Evolutionary conservation across 768 basidiomycete genomes (phyloP), one percentile per base, ranked within the genome.

Genomic region (Xerocomus spinulosus): DNA sequence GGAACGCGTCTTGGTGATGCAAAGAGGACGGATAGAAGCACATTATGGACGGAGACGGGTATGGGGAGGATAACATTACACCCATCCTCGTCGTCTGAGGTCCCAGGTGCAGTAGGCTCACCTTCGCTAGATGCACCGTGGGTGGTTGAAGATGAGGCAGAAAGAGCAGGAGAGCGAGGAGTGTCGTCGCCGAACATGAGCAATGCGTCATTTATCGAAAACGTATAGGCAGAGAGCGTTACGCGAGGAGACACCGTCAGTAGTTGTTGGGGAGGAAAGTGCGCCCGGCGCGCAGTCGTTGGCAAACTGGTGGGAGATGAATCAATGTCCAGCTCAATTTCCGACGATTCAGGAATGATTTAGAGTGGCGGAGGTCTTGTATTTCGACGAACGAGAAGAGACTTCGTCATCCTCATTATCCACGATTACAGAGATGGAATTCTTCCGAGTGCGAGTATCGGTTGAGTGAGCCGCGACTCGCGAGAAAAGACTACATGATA

Each of bases 71-170:
- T 17, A 3, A 54, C 23, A 33, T 49, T 32, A 48, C 33, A 49
- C 40, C 6, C 33, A 32, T 64, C 73, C 46, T 82, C 80, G 50
- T 80, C 77, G 54, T 83, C 81, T 3, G 80, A 82, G 2, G 77
- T 67, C 1, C 72, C 63, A 15, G 83, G 82, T 1, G 82, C 82
- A n/a, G 62, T 44, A 9, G 68, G 76, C 32, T 75, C 67, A 34
- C 61, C 61, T 6, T 71, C 68, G 32, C 73, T 74, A 0, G 73
- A 75, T 8, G 68, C 63, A 4, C 68, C 40, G 9, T 70, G 71
- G 4, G 75, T 60, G n/a, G 68, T 71, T 5, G 69, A 71, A 4
- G 63, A 65, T 3, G 66, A 68, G 26, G 54, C 51, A 24, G 67
- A 67, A 33, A 67, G 62, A 28, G 64, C 51, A 20, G 67, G 65